phyloP scores from a whole-genome alignment of 106 monocot genomes.

The Posidonia australis region DNA sequence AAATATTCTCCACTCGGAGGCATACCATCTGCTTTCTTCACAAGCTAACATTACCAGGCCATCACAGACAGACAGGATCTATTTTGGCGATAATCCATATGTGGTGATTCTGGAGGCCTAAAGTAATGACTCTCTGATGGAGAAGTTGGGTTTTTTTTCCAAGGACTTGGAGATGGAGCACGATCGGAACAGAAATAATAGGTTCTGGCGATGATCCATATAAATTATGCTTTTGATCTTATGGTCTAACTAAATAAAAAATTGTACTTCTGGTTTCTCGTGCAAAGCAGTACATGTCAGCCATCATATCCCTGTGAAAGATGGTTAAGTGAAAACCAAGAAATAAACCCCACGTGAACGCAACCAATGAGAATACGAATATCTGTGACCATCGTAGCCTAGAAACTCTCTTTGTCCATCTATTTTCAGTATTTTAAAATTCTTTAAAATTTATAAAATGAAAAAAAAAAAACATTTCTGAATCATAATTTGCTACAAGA shows the following conservation, averaged over 20 bases:
- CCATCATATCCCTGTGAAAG: not conserved
- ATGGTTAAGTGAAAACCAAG: not conserved
- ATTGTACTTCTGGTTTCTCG: not conserved
- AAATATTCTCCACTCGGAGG: too few relatives aligned
- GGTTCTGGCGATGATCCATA: conserved; percentile 25
- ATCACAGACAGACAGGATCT: too few relatives aligned
- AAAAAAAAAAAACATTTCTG: too few relatives aligned
- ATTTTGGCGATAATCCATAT: too few relatives aligned
- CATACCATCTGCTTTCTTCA: too few relatives aligned
- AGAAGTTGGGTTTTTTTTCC: conserved; percentile 24
- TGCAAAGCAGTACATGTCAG: not conserved
- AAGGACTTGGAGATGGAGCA: conserved; percentile 22
- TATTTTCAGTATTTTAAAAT: too few relatives aligned
- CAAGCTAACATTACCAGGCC: too few relatives aligned
- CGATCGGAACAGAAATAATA: conserved; percentile 24
- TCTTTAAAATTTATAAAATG: too few relatives aligned
- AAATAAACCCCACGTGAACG: not conserved
- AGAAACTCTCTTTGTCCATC: too few relatives aligned
- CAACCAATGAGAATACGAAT: not conserved
- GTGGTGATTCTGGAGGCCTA: conserved; percentile 25
- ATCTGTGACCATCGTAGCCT: too few relatives aligned
- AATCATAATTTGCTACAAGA: too few relatives aligned
- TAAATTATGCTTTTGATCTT: not conserved
- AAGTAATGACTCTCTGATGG: conserved; percentile 38
- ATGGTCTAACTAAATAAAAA: not conserved